Conservation (phyloP, 768 basidiomycete species). For the Kwoniella mangroviensis region DNA sequence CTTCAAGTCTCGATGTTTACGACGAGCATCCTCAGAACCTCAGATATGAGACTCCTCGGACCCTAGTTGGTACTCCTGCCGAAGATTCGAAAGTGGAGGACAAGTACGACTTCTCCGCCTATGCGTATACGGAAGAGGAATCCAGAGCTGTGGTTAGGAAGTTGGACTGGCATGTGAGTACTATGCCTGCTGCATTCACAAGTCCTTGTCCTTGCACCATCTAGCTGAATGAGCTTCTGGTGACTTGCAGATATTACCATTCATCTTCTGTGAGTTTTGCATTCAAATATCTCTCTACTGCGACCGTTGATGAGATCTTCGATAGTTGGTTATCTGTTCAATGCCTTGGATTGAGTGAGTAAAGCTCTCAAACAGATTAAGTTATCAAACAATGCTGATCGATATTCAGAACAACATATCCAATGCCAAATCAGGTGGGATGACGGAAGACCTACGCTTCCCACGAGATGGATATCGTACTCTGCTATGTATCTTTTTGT, state of each 20-base stretch:
- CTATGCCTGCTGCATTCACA: background rate
- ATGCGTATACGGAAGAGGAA: constrained; percentile 32
- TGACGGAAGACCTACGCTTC: constrained; percentile 38
- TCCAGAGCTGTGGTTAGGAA: constrained; percentile 14
- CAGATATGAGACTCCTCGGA: background rate
- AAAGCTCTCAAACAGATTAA: background rate
- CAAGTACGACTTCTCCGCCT: constrained; percentile 16
- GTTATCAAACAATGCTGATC: background rate
- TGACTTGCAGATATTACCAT: constrained; percentile 12
- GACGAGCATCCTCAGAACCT: background rate
- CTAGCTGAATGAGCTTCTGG: background rate
- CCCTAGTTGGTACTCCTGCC: background rate
- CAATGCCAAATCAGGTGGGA: constrained; percentile 37
- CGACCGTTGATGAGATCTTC: background rate
- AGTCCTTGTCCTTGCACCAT: background rate
- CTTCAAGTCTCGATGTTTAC: background rate
- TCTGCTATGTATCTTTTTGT: constrained; percentile 32
- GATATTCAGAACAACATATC: constrained; percentile 22
- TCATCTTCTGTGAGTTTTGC: constrained; percentile 19
- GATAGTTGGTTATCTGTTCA: constrained; percentile 22
- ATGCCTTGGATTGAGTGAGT: constrained; percentile 46
- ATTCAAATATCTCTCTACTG: too few species aligned
- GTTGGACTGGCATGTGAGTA: constrained; percentile 23
- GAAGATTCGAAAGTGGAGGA: constrained; percentile 20
- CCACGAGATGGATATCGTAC: constrained; percentile 28